These are phyloP conservation scores for Candida sojae DNA, from an alignment of 1,139 yeast species.

Conservation along the genomic window DNA sequence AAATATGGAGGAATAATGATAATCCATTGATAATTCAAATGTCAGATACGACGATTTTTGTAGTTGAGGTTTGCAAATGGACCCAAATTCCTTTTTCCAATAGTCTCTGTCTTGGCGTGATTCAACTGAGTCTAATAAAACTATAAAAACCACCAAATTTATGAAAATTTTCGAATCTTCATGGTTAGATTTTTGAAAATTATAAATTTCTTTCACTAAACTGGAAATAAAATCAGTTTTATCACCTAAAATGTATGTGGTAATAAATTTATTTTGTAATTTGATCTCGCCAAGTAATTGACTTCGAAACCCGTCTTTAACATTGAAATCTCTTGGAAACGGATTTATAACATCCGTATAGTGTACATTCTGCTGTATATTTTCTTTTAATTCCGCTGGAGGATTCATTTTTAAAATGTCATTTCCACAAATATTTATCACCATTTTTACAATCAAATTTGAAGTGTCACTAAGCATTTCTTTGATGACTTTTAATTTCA, in stretches of 20 bases:
- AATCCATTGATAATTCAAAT: slow-evolving; percentile 15
- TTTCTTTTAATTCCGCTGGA: slow-evolving; percentile 5
- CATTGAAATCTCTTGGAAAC: slow-evolving; percentile 9
- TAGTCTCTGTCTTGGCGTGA: slow-evolving; percentile 21
- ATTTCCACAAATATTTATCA: slow-evolving; percentile 21
- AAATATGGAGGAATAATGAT: slow-evolving; percentile 18
- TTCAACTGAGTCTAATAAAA: slow-evolving; percentile 20
- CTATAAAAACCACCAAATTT: slow-evolving; percentile 26
- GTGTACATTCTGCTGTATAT: slow-evolving; percentile 5
- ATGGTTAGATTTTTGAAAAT: slow-evolving; percentile 22
- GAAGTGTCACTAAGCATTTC: slow-evolving; percentile 18
- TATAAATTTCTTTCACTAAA: slow-evolving; percentile 21
- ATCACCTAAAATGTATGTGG: slow-evolving; percentile 12
- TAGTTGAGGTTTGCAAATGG: not conserved
- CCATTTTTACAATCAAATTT: slow-evolving; percentile 25
- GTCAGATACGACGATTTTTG: not conserved
- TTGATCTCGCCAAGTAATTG: slow-evolving; percentile 3
- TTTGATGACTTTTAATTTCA: slow-evolving; percentile 20
- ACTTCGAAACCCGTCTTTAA: slow-evolving; percentile 9
- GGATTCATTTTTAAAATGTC: slow-evolving; percentile 11
- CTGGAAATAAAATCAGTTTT: slow-evolving; percentile 14
- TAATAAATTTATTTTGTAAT: slow-evolving; percentile 4
- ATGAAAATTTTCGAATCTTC: slow-evolving; percentile 32
- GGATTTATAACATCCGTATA: not conserved
- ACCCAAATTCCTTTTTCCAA: slow-evolving; percentile 23